Conservation (phyloP, 331 rosid species). For the Erythrophleum ivorense region DNA sequence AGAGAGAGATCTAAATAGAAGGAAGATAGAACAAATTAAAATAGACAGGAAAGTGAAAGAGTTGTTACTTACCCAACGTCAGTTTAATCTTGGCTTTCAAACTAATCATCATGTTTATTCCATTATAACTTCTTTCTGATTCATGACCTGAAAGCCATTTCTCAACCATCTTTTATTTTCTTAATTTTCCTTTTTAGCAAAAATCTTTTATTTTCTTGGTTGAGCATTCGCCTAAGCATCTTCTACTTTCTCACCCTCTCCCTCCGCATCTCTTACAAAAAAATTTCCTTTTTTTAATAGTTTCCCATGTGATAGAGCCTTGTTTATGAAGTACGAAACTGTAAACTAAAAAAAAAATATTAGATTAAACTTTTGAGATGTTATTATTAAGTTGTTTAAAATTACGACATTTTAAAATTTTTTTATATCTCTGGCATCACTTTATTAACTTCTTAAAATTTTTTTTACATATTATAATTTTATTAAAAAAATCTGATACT, state of each 20-base stretch:
- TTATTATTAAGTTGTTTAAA: too few species aligned
- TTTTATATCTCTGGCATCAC: too few species aligned
- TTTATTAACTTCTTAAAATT: too few species aligned
- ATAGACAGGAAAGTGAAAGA: not conserved
- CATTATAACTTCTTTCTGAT: constrained; percentile 41
- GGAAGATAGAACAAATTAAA: not conserved
- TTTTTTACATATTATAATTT: too few species aligned
- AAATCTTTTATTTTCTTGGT: not conserved
- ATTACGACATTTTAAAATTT: too few species aligned
- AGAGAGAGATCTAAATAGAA: not conserved
- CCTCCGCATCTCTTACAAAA: too few species aligned
- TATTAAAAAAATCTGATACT: too few species aligned
- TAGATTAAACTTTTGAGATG: too few species aligned
- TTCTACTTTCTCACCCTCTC: too few species aligned
- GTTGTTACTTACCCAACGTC: constrained; percentile 50
- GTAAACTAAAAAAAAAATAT: too few species aligned
- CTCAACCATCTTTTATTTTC: constrained; percentile 54
- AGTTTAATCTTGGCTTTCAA: constrained; percentile 55
- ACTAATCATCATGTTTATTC: constrained; percentile 33
- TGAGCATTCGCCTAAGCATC: too few species aligned
- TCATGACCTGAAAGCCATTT: constrained; percentile 64
- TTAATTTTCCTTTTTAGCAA: not conserved
- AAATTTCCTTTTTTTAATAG: not conserved
- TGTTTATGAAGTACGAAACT: too few species aligned
- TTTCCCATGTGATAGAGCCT: not conserved